A percentile compares a stretch with the other conserved stretches of the same genome.
Evolutionary conservation across 2,329 filamentous ascomycete species (phyloP).

Genomic region (Stagonosporopsis cucurbitacearum): DNA sequence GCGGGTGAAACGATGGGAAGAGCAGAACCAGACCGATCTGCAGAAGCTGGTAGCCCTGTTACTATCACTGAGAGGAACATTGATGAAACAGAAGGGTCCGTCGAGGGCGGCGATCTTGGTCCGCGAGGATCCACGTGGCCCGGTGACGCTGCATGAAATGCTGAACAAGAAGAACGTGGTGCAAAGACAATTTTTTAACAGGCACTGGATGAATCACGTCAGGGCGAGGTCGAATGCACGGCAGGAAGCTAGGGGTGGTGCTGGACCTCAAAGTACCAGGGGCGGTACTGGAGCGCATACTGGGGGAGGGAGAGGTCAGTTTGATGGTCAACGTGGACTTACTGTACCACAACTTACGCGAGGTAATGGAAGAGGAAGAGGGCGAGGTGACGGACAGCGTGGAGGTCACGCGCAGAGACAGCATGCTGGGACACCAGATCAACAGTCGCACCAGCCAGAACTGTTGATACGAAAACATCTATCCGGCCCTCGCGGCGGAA

Average conservation of each 20-base stretch:
- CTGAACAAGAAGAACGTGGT: conserved; percentile 19
- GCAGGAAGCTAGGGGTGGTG: background rate
- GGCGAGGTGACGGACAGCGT: background rate
- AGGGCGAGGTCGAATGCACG: background rate
- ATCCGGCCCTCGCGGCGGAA: background rate
- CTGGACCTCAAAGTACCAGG: background rate
- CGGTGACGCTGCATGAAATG: conserved; percentile 26
- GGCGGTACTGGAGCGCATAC: background rate
- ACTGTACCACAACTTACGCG: background rate
- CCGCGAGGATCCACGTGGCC: conserved; percentile 25
- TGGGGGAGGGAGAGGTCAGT: background rate
- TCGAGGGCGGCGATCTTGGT: conserved; percentile 24
- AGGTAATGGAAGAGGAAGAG: background rate
- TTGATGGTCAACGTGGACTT: background rate
- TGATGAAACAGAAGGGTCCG: conserved; percentile 24
- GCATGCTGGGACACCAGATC: background rate
- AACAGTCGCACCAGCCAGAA: background rate
- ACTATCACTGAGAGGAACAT: conserved; percentile 13
- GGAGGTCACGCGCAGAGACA: background rate
- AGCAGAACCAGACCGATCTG: conserved; percentile 29
- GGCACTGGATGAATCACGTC: conserved; percentile 21
- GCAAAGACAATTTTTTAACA: conserved; percentile 20
- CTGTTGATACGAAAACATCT: background rate
- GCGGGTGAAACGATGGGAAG: conserved; percentile 32
- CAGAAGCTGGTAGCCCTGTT: conserved; percentile 33